Evolutionary conservation across 2,329 filamentous ascomycete species (phyloP), one percentile per base, ranked within the genome.

Genomic region (Pseudogymnoascus sp.): DNA sequence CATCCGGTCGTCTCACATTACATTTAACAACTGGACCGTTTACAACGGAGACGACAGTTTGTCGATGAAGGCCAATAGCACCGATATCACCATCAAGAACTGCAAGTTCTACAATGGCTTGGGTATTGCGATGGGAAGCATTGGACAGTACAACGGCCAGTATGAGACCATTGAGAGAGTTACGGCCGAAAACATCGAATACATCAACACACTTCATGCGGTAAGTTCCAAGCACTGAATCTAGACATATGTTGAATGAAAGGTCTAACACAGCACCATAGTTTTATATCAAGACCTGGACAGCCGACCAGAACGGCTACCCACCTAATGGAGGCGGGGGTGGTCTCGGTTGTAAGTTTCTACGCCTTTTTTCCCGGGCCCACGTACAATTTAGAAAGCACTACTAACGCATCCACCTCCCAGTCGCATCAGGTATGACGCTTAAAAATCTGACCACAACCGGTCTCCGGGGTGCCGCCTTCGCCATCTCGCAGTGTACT

Each of bases 251-350:
- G 18, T 28, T 16, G 40, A 42, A n/a, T n/a, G 21, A 10, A 50
- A 23, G 4, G 2, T 50, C 44, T 50, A 50, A 50, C 23, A n/a
- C 12, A 12, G n/a, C 14, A n/a, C 7, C 3, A 28, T 28, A 50
- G 44, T 50, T 50, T 28, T 82, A 83, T 66, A 70, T 85, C 64
- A 85, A 86, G 73, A 85, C 82, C 0, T 86, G 83, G 83, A 82
- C 81, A 0, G 81, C 80, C 16, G 71, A 79, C 8, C 75, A 76
- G 37, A 75, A 75, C 28, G 79, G 80, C 16, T 80, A 77, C 60
- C 80, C 81, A 1, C 82, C 82, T 1, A 85, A 86, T 66, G 82
- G 83, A 14, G 83, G 82, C 1, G 82, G 82, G 10, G 83, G 80
- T 14, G 83, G 83, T 2, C 68, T 79, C 0, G 82, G 82, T 8